A percentile compares a stretch with the other conserved stretches of the same genome.
These are phyloP conservation scores for Penicillium steckii DNA, from an alignment of 495 filamentous ascomycete genomes.

Conservation along the genomic window DNA sequence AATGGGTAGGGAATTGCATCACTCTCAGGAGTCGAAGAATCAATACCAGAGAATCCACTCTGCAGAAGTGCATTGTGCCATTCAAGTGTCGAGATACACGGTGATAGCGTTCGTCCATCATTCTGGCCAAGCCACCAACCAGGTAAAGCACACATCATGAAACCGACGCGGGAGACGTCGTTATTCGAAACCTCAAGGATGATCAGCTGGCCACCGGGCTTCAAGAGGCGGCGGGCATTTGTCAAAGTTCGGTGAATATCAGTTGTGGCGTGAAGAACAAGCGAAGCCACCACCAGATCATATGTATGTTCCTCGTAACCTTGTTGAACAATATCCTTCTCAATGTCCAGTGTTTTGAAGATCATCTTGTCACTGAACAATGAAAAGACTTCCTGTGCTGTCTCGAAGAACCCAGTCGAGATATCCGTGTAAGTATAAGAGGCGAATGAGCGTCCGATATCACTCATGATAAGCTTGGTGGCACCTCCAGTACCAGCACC, in stretches of 20 bases:
- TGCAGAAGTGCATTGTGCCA: not conserved
- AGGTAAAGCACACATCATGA: not conserved
- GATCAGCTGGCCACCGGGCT: not conserved
- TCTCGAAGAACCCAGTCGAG: conserved; percentile 38
- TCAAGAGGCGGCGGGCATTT: not conserved
- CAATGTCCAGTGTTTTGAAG: conserved; percentile 41
- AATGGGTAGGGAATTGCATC: not conserved
- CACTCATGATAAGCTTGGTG: not conserved
- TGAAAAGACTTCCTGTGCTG: conserved; percentile 3
- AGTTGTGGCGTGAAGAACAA: conserved; percentile 15
- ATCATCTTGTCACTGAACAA: conserved; percentile 22
- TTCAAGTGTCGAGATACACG: not conserved
- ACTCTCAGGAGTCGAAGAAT: not conserved
- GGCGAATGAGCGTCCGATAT: not conserved
- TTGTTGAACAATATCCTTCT: conserved; percentile 30
- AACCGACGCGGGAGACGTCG: not conserved
- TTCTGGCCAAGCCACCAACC: conserved; percentile 6
- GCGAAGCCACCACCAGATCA: conserved; percentile 40
- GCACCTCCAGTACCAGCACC: not conserved
- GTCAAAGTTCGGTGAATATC: conserved; percentile 2
- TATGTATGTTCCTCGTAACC: conserved; percentile 36
- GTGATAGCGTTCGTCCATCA: not conserved
- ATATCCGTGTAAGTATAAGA: conserved; percentile 51
- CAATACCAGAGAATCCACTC: conserved; percentile 2
- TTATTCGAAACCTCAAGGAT: not conserved